phyloP scores from a whole-genome alignment of 2,329 filamentous ascomycete species.

The Lojkania enalia region DNA sequence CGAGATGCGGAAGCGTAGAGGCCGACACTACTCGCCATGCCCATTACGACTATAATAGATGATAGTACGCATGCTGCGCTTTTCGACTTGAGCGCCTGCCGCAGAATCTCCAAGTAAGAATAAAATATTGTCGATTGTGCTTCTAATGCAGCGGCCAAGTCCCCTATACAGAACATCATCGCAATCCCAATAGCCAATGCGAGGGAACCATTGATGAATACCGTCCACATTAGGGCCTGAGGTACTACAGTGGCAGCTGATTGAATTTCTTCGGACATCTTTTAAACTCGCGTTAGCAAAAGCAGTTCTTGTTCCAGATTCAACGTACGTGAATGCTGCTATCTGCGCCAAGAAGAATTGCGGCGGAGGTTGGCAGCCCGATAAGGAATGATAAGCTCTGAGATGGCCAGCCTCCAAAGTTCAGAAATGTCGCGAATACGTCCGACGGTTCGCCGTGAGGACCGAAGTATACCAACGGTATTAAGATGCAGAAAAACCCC shows the following conservation, averaged over 20 bases:
- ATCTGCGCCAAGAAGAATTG: constrained; percentile 24
- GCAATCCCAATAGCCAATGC: constrained; percentile 5
- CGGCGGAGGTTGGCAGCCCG: constrained; percentile 17
- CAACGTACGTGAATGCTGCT: constrained; percentile 26
- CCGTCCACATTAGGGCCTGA: constrained; percentile 3
- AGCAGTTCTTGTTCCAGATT: not conserved
- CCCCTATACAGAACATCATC: constrained; percentile 5
- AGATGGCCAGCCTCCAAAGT: constrained; percentile 46
- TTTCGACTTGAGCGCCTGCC: constrained; percentile 2
- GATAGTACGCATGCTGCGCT: not conserved
- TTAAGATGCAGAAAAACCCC: constrained; percentile 53
- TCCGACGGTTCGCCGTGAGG: constrained; percentile 37
- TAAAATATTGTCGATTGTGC: constrained; percentile 4
- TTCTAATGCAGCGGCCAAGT: constrained; percentile 3
- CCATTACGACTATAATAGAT: constrained; percentile 1
- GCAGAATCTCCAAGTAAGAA: constrained; percentile 4
- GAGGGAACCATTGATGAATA: constrained; percentile 5
- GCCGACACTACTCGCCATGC: not conserved
- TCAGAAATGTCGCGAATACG: constrained; percentile 50
- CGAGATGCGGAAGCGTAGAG: constrained; percentile 3
- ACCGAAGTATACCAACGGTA: constrained; percentile 22
- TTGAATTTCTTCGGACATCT: constrained; percentile 13
- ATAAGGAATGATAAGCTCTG: constrained; percentile 46
- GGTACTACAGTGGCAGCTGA: constrained; percentile 8
- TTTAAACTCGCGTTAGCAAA: not conserved